A percentile compares a stretch with the other conserved stretches of the same genome.
Conservation (phyloP, 768 basidiomycete species). For the Mycena rebaudengoi region DNA sequence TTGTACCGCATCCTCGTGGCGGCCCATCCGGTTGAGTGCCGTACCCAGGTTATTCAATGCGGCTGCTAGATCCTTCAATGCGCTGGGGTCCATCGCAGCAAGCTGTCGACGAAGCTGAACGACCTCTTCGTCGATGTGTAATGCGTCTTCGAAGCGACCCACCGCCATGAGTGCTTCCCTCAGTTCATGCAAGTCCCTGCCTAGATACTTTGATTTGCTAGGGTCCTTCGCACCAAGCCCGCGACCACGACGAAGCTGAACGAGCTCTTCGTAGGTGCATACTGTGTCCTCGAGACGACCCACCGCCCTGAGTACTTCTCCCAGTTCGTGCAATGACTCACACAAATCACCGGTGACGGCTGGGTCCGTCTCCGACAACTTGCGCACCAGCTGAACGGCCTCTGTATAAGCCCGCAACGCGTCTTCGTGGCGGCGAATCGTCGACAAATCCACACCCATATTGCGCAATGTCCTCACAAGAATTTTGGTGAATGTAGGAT, state of each 20-base stretch:
- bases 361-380: neutral
- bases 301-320: neutral
- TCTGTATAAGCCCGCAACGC: neutral
- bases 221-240: neutral
- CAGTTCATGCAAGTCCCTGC: neutral
- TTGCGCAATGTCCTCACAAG: constrained; percentile 6
- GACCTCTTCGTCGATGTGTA: neutral
- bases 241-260: constrained; percentile 4
- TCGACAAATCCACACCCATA: too few species aligned
- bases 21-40: neutral
- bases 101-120: neutral
- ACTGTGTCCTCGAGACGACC: neutral
- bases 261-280: neutral
- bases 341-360: neutral
- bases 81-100: neutral
- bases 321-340: neutral
- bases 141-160: neutral
- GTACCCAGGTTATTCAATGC: neutral
- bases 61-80: neutral
- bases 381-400: neutral
- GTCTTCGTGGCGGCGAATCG: too few species aligned
- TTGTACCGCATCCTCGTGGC: neutral
- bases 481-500: neutral
- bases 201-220: neutral
- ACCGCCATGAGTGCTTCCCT: neutral